These are phyloP conservation scores for Brassica juncea DNA, from an alignment of 345 rosid species.

Conservation along the genomic window DNA sequence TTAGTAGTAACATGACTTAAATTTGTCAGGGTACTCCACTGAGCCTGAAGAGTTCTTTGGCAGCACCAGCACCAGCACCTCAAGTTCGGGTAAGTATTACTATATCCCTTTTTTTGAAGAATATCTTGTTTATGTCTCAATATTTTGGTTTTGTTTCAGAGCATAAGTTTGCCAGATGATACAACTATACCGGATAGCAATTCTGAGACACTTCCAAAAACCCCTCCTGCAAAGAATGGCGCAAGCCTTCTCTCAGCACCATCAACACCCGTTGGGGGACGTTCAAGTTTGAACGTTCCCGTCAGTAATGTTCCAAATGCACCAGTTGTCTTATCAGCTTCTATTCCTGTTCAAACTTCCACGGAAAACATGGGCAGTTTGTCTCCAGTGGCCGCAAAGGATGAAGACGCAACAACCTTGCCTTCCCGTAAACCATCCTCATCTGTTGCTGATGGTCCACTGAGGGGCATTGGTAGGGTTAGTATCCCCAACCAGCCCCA, in stretches of 20 bases:
- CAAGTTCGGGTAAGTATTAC: constrained; percentile 58
- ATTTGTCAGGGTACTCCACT: constrained; percentile 70
- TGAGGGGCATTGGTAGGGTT: constrained; percentile 69
- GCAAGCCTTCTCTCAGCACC: constrained; percentile 53
- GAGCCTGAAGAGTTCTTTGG: constrained; percentile 72
- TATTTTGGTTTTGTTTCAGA: constrained; percentile 47
- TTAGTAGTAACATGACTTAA: constrained; percentile 17
- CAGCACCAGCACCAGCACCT: constrained; percentile 59
- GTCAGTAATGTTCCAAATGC: constrained; percentile 52
- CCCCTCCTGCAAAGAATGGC: constrained; percentile 69
- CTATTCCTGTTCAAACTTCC: constrained; percentile 55
- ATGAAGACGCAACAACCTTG: constrained; percentile 69
- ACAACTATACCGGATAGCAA: constrained; percentile 60
- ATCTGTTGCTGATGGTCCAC: constrained; percentile 60
- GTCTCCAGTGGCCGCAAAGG: constrained; percentile 68
- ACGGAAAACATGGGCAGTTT: constrained; percentile 65
- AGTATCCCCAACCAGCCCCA: constrained; percentile 63
- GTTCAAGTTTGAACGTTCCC: constrained; percentile 58
- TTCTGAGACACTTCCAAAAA: constrained; percentile 58
- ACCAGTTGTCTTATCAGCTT: constrained; percentile 51
- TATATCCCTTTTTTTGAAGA: constrained; percentile 10
- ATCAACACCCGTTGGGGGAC: constrained; percentile 60
- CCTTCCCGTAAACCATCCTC: constrained; percentile 66
- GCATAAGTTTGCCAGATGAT: constrained; percentile 60
- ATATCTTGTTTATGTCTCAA: constrained; percentile 5